Percentiles rank a stretch among this genome's conserved stretches.
Evolutionary conservation across 1,284 basidiomycete genomes (phyloP).

Genomic region (Neolentinus lepideus): DNA sequence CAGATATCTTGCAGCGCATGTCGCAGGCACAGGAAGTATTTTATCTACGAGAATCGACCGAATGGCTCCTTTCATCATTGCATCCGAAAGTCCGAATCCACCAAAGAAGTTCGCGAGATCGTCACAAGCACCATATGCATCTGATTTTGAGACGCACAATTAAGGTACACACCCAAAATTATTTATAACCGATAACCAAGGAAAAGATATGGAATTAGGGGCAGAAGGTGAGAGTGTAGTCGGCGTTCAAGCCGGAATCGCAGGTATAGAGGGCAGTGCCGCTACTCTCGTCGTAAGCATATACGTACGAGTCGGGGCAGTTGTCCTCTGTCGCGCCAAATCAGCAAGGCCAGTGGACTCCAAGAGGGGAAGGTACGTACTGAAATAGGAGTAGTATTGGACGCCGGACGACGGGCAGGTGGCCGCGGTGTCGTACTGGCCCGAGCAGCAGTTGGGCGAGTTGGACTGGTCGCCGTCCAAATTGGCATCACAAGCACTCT

Average conservation of each 20-base stretch:
- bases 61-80: too few relatives aligned
- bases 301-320: slow-evolving; percentile 50
- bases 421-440: slow-evolving; percentile 35
- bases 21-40: too few relatives aligned
- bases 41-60: too few relatives aligned
- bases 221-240: slow-evolving; percentile 11
- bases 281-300: slow-evolving; percentile 48
- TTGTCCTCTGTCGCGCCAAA: slow-evolving; percentile 24
- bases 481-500: slow-evolving; percentile 50
- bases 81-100: too few relatives aligned
- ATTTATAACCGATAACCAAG: too few relatives aligned
- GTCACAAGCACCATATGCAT: too few relatives aligned
- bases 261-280: slow-evolving; percentile 49
- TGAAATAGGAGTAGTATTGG: slow-evolving; percentile 49
- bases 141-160: too few relatives aligned
- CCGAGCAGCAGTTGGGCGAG: slow-evolving; percentile 51
- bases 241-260: slow-evolving; percentile 9
- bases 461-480: slow-evolving; percentile 38
- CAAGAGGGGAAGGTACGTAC: slow-evolving; percentile 17
- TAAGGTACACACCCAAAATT: too few relatives aligned
- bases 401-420: slow-evolving; percentile 49
- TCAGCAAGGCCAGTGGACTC: background rate
- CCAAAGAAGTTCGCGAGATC: too few relatives aligned
- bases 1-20: too few relatives aligned
- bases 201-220: too few relatives aligned